These are phyloP conservation scores for Cystoderma amianthinum DNA, from an alignment of 768 basidiomycete genomes.

Conservation along the genomic window DNA sequence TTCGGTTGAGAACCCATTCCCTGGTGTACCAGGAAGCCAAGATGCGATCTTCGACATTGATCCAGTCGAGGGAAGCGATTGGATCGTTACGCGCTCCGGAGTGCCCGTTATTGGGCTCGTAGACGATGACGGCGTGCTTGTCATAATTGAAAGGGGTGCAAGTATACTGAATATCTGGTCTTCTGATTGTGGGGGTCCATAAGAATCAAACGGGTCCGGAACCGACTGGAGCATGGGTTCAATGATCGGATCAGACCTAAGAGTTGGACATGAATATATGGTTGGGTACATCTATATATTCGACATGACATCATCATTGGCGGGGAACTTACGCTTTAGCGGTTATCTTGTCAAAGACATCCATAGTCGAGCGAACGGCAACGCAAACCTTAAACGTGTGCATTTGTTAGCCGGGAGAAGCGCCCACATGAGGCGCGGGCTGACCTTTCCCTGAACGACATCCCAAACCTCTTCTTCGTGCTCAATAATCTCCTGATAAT, in stretches of 20 bases:
- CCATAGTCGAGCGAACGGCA: slow-evolving; percentile 85
- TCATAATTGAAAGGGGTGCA: slow-evolving; percentile 77
- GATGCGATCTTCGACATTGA: slow-evolving; percentile 25
- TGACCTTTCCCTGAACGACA: slow-evolving; percentile 77
- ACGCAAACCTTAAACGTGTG: slow-evolving; percentile 76
- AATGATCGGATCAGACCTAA: slow-evolving; percentile 81
- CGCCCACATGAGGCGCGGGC: slow-evolving; percentile 5
- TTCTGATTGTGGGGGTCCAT: slow-evolving; percentile 81
- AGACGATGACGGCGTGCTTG: slow-evolving; percentile 42
- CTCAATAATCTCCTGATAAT: slow-evolving; percentile 85
- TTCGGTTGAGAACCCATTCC: slow-evolving; percentile 39
- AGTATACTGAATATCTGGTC: slow-evolving; percentile 93
- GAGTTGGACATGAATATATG: background rate
- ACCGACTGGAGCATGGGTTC: slow-evolving; percentile 87
- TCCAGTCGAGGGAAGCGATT: slow-evolving; percentile 20
- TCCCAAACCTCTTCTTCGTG: slow-evolving; percentile 98
- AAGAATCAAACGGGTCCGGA: slow-evolving; percentile 91
- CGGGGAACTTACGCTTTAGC: slow-evolving; percentile 68
- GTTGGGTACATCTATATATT: background rate
- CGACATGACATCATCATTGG: slow-evolving; percentile 12
- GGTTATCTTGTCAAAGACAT: slow-evolving; percentile 84
- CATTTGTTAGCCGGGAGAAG: slow-evolving; percentile 1
- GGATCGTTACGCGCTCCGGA: slow-evolving; percentile 28
- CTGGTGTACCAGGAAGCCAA: slow-evolving; percentile 45
- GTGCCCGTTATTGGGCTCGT: slow-evolving; percentile 52